Evolutionary conservation across 495 filamentous ascomycete species (phyloP).

Genomic region (Umbilicaria muhlenbergii): DNA sequence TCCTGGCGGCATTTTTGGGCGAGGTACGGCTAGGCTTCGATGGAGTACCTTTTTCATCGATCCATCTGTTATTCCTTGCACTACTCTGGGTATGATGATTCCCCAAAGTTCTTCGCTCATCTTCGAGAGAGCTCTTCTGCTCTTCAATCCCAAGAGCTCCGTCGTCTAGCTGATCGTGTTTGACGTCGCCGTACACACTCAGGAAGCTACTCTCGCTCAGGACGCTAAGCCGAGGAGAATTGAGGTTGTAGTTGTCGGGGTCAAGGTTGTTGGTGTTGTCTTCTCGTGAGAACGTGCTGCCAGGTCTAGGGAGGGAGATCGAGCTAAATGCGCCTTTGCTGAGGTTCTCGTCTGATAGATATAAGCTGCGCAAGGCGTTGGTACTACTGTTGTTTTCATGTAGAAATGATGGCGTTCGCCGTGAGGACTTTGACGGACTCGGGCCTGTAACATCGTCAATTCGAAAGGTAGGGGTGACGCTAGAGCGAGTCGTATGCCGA

Average conservation of each 20-base stretch:
- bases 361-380: constrained; percentile 48
- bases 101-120: too few species aligned
- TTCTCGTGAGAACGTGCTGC: constrained; percentile 16
- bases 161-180: not conserved
- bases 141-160: too few species aligned
- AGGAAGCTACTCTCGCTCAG: constrained; percentile 69
- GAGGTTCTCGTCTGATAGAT: constrained; percentile 33
- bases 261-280: constrained; percentile 23
- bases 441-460: not conserved
- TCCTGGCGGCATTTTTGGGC: too few species aligned
- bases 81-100: not conserved
- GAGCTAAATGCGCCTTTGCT: constrained; percentile 18
- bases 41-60: constrained; percentile 5
- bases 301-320: constrained; percentile 1
- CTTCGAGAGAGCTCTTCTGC: too few species aligned
- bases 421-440: constrained; percentile 9
- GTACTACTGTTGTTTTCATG: constrained; percentile 45
- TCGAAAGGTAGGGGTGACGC: too few species aligned
- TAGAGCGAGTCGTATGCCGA: constrained; percentile 5
- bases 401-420: constrained; percentile 51
- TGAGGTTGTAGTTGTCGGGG: constrained; percentile 16
- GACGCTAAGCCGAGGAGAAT: constrained; percentile 55
- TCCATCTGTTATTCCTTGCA: constrained; percentile 7
- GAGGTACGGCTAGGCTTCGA: not conserved
- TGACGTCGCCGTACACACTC: constrained; percentile 36